These are phyloP conservation scores for Fraxinus quadrangulata DNA, from an alignment of 257 asterid genomes.

Conservation along the genomic window DNA sequence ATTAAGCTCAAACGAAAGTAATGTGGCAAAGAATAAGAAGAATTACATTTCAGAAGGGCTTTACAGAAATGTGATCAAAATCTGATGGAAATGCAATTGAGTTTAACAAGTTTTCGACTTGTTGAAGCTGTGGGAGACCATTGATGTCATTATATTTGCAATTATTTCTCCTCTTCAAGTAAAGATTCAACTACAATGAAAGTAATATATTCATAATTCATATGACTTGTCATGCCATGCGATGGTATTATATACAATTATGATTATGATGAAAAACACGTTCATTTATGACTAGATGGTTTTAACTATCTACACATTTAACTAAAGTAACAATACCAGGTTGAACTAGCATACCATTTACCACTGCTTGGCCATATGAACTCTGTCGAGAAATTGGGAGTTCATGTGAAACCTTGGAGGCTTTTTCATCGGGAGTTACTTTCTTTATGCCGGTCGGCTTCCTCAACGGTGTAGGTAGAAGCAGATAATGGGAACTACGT, in stretches of 20 bases:
- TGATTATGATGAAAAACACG: not conserved
- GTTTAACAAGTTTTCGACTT: not conserved
- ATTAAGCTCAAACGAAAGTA: not conserved
- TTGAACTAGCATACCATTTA: constrained; percentile 53
- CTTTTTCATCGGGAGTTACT: constrained; percentile 50
- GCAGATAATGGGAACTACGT: constrained; percentile 61
- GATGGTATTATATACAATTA: not conserved
- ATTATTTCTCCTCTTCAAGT: too few species aligned
- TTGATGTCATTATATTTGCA: too few species aligned
- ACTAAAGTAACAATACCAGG: not conserved
- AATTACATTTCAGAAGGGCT: not conserved
- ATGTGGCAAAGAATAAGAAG: not conserved
- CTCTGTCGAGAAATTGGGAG: constrained; percentile 56
- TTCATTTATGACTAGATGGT: not conserved
- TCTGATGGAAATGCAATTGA: not conserved
- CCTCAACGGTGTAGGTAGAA: constrained; percentile 64
- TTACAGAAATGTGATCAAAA: not conserved
- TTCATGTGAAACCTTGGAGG: constrained; percentile 55
- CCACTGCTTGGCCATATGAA: constrained; percentile 75
- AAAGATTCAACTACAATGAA: not conserved
- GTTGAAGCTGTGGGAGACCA: too few species aligned
- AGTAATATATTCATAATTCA: not conserved
- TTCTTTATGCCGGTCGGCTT: constrained; percentile 45
- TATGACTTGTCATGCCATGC: not conserved
- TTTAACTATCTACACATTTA: not conserved